A percentile compares a stretch with the other conserved stretches of the same genome.
Conservation (phyloP, 495 filamentous ascomycete genomes). For the Amniculicola lignicola region DNA sequence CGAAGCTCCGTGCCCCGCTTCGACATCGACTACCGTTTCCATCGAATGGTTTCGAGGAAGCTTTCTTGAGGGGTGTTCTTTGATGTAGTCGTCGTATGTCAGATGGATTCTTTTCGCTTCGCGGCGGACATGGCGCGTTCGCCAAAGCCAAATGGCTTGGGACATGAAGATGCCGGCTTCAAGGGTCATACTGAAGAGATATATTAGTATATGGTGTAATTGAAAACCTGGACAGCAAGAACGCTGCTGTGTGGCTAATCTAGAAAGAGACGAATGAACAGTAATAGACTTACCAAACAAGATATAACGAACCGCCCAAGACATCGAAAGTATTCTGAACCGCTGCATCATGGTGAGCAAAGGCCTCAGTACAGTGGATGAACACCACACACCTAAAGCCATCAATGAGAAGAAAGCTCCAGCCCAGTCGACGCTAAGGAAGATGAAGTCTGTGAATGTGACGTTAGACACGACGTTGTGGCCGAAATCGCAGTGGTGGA, state of each 20-base stretch:
- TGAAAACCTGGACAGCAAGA: too few species aligned
- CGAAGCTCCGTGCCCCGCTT: background rate
- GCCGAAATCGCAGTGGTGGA: background rate
- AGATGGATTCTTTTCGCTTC: constrained; percentile 56
- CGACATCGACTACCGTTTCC: constrained; percentile 7
- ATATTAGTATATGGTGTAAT: too few species aligned
- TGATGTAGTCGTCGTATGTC: constrained; percentile 63
- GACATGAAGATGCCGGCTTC: constrained; percentile 68
- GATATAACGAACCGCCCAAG: constrained; percentile 66
- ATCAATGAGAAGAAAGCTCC: constrained; percentile 75
- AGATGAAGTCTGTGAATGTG: constrained; percentile 49
- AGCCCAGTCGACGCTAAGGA: constrained; percentile 65
- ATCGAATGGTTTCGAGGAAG: constrained; percentile 2
- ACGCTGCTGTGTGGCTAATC: too few species aligned
- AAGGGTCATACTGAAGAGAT: constrained; percentile 54
- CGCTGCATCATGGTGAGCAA: constrained; percentile 46
- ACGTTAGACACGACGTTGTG: background rate
- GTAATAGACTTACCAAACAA: constrained; percentile 56
- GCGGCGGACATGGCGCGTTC: constrained; percentile 57
- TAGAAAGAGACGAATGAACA: too few species aligned
- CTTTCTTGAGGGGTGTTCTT: constrained; percentile 30
- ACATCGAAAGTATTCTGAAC: constrained; percentile 67
- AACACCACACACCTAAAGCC: constrained; percentile 41
- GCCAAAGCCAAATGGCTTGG: constrained; percentile 64
- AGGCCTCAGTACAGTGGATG: background rate